Evolutionary conservation across 768 basidiomycete genomes (phyloP).

Genomic region (Terana coerulea): DNA sequence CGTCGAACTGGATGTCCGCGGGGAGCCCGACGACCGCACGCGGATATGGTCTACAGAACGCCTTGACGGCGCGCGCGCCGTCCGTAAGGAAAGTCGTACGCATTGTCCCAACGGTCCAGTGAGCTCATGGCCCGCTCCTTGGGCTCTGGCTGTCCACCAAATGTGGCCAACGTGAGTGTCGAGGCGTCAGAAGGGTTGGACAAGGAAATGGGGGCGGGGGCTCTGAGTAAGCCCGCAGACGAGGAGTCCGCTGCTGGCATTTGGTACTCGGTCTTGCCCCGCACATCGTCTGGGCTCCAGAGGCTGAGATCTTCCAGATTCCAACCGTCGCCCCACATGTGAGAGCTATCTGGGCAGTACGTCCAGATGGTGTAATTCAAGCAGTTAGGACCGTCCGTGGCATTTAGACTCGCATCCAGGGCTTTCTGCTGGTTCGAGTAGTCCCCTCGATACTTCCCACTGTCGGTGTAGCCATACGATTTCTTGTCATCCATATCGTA

Average conservation of each 20-base stretch:
- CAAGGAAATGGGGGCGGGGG: neutral
- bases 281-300: conserved; percentile 76
- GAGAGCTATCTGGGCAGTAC: conserved; percentile 77
- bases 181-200: conserved; percentile 26
- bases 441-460: conserved; percentile 68
- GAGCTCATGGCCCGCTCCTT: conserved; percentile 20
- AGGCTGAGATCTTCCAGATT: conserved; percentile 93
- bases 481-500: conserved; percentile 90
- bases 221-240: conserved; percentile 35
- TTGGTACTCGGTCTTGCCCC: conserved; percentile 23
- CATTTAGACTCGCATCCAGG: conserved; percentile 81
- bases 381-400: conserved; percentile 68
- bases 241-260: conserved; percentile 31
- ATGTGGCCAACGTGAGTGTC: conserved; percentile 34
- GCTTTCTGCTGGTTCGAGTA: conserved; percentile 76
- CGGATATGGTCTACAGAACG: conserved; percentile 86
- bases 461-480: conserved; percentile 76
- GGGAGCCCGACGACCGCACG: conserved; percentile 68
- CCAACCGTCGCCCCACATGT: conserved; percentile 95
- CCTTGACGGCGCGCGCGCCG: conserved; percentile 79
- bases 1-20: conserved; percentile 68
- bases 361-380: conserved; percentile 87
- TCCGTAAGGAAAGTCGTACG: conserved; percentile 76
- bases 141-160: conserved; percentile 21
- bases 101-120: conserved; percentile 41